These are phyloP conservation scores for Protostelium mycophagum DNA, from an alignment of 78 protist genomes.

Conservation along the genomic window DNA sequence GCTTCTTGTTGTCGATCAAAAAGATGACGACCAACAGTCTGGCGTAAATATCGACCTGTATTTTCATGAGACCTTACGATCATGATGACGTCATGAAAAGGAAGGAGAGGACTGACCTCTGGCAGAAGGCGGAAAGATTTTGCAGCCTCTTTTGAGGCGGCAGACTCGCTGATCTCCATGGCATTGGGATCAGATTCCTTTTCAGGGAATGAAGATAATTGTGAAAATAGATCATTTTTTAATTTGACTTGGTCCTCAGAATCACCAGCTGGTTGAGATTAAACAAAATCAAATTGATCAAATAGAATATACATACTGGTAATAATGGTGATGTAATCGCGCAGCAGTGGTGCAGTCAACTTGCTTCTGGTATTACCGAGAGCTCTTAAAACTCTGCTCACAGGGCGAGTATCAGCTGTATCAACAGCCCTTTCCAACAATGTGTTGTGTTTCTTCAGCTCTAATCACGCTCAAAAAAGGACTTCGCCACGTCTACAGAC, in stretches of 20 bases:
- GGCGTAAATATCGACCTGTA: conserved; percentile 64
- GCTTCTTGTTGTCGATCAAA: conserved; percentile 61
- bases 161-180: conserved; percentile 16
- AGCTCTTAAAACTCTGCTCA: conserved; percentile 53
- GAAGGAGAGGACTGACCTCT: conserved; percentile 9
- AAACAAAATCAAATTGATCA: neutral
- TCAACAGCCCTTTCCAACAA: conserved; percentile 46
- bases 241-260: neutral
- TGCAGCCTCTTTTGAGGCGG: conserved; percentile 3
- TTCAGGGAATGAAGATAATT: neutral
- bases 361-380: conserved; percentile 30
- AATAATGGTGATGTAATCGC: conserved; percentile 7
- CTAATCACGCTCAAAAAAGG: neutral
- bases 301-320: neutral
- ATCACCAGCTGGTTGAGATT: neutral
- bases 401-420: conserved; percentile 47
- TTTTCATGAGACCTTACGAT: neutral
- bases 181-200: neutral
- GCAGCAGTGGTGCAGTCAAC: conserved; percentile 14
- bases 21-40: conserved; percentile 54
- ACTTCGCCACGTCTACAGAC: neutral
- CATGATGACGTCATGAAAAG: neutral
- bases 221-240: neutral
- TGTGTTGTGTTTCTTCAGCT: conserved; percentile 24
- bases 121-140: conserved; percentile 19